Evolutionary conservation across 2,329 filamentous ascomycete species (phyloP), one percentile per base, ranked within the genome.

Genomic region (Fusarium paranaense): DNA sequence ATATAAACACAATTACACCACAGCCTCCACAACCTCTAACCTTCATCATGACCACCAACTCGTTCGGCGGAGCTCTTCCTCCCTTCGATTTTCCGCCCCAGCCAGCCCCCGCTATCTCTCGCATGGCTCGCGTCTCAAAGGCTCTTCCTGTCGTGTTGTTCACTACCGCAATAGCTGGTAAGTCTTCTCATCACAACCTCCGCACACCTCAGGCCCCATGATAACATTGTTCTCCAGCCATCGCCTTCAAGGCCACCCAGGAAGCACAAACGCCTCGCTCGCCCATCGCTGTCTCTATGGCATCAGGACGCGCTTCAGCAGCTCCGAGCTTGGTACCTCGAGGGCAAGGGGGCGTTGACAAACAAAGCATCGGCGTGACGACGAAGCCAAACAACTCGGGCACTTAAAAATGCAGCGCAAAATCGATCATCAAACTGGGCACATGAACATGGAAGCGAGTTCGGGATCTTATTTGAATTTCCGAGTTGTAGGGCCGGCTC

Each of bases 51-150:
- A 75, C 73, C 2, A 75, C 73, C 62, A 75, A 75, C 64, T 75
- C 73, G 18, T 75, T 75, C 50, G 73, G 73, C 54, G 70, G 72
- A 63, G 69, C 73, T 59, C 73, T 75, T 27, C 73, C 73, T 66
- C 73, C 63, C 47, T 75, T 75, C 22, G 73, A 75, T n/a, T 75
- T 75, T 16, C 73, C 72, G 0, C 16, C 69, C 2, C 68, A 62
- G 30, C 66, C 70, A 35, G 61, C 52, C 30, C 50, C 64, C 20
- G 58, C 68, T 38, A 32, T 72, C 27, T 66, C 72, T 9, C 72
- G 71, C 25, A 72, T 74, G 72, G 71, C 72, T 7, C 72, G 72
- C 45, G 14, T 72, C 45, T 52, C 52, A 32, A 74, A 74, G 27
- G 71, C 52, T 6, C 71, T 74, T 30, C 71, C 72, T 6, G 20